These are phyloP conservation scores for Lactuca sativa DNA, from an alignment of 129 eudicot species.

Conservation along the genomic window DNA sequence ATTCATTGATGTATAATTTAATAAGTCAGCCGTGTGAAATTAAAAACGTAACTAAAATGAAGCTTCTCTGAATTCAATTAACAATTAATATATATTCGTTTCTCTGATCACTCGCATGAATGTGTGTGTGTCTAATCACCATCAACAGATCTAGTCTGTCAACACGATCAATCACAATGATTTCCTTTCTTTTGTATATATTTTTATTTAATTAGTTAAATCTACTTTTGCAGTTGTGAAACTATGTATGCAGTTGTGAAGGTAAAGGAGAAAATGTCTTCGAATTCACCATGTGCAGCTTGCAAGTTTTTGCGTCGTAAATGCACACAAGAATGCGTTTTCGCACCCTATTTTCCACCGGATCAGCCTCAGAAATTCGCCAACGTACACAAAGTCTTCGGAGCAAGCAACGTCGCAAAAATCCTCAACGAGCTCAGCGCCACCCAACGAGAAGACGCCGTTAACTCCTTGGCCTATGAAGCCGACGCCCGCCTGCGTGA, in stretches of 20 bases:
- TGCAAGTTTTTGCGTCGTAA: slow-evolving; percentile 76
- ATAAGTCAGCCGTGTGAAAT: not conserved
- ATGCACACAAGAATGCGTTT: slow-evolving; percentile 89
- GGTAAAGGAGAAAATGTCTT: slow-evolving; percentile 46
- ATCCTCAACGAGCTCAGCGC: slow-evolving; percentile 65
- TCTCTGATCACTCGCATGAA: slow-evolving; percentile 24
- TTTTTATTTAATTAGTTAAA: not conserved
- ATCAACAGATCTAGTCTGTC: slow-evolving; percentile 30
- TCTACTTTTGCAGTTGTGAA: slow-evolving; percentile 27
- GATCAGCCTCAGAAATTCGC: slow-evolving; percentile 80
- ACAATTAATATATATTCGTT: slow-evolving; percentile 26
- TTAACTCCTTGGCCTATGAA: slow-evolving; percentile 75
- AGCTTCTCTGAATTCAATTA: slow-evolving; percentile 9
- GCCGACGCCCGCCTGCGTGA: slow-evolving; percentile 79
- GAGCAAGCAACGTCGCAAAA: slow-evolving; percentile 82
- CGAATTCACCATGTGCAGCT: slow-evolving; percentile 90
- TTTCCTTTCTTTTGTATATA: not conserved
- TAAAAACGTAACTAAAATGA: slow-evolving; percentile 8
- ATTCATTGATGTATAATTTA: not conserved
- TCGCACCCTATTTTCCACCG: slow-evolving; percentile 89
- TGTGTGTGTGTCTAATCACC: slow-evolving; percentile 15
- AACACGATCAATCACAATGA: slow-evolving; percentile 29
- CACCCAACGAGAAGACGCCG: slow-evolving; percentile 78
- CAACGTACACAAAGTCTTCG: slow-evolving; percentile 83
- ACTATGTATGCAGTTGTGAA: slow-evolving; percentile 33